A percentile compares a stretch with the other conserved stretches of the same genome.
Conservation (phyloP, 768 basidiomycete genomes). For the Galerina marginata region DNA sequence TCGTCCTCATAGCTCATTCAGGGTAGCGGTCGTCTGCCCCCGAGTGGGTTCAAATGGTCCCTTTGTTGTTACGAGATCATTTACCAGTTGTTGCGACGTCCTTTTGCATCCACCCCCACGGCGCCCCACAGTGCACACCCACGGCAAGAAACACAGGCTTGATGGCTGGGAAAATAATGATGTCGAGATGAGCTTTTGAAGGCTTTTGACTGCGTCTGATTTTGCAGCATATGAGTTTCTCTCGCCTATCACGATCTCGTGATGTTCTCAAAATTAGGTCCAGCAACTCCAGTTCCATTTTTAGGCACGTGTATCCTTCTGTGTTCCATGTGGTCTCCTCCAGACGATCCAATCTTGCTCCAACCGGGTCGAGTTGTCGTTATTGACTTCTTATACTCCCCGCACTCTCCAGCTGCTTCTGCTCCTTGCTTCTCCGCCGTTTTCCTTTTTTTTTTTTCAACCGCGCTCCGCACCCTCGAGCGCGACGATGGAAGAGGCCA, state of each 20-base stretch:
- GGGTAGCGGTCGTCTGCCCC: neutral
- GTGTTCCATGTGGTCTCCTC: slow-evolving; percentile 13
- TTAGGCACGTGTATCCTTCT: slow-evolving; percentile 14
- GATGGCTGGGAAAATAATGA: slow-evolving; percentile 8
- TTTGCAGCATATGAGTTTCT: slow-evolving; percentile 14
- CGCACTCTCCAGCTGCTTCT: slow-evolving; percentile 6
- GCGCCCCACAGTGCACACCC: slow-evolving; percentile 21
- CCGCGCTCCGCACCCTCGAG: slow-evolving; percentile 8
- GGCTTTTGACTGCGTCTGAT: slow-evolving; percentile 16
- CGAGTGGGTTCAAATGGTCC: neutral
- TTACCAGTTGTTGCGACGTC: too few species aligned
- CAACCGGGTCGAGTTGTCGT: slow-evolving; percentile 1
- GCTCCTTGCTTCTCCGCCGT: slow-evolving; percentile 12
- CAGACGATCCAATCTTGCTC: slow-evolving; percentile 28
- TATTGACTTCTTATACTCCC: slow-evolving; percentile 17
- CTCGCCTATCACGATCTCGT: slow-evolving; percentile 20
- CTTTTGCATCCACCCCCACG: slow-evolving; percentile 14
- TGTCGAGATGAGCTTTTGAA: neutral
- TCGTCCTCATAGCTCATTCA: too few species aligned
- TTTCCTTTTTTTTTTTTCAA: slow-evolving; percentile 14
- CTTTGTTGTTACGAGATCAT: too few species aligned
- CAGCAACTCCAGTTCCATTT: slow-evolving; percentile 13
- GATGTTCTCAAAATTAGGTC: slow-evolving; percentile 7
- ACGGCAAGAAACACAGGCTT: slow-evolving; percentile 21
- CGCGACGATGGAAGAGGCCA: slow-evolving; percentile 42